These are phyloP conservation scores for Tricholoma matsutake DNA, from an alignment of 768 basidiomycete species.

Conservation along the genomic window DNA sequence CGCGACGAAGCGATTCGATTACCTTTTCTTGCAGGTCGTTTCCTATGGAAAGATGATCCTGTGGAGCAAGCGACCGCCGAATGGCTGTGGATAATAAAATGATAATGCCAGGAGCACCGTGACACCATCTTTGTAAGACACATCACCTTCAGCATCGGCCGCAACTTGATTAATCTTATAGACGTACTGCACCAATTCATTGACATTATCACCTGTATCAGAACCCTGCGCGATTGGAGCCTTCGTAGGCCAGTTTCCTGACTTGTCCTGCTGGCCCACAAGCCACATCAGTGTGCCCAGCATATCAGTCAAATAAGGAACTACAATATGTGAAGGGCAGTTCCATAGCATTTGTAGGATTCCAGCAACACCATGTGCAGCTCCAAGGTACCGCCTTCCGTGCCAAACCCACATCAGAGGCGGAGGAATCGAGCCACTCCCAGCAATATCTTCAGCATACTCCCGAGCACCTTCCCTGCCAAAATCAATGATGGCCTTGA, in stretches of 20 bases:
- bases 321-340: slow-evolving; percentile 36
- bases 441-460: slow-evolving; percentile 29
- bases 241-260: slow-evolving; percentile 54
- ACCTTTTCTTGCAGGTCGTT: slow-evolving; percentile 25
- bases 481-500: slow-evolving; percentile 44
- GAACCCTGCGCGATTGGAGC: slow-evolving; percentile 23
- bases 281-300: slow-evolving; percentile 48
- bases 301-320: slow-evolving; percentile 38
- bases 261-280: slow-evolving; percentile 38
- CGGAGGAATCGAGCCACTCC: slow-evolving; percentile 22
- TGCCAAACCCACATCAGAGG: slow-evolving; percentile 63
- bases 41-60: slow-evolving; percentile 16
- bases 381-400: slow-evolving; percentile 52
- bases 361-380: slow-evolving; percentile 61
- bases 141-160: neutral
- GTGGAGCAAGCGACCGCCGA: slow-evolving; percentile 20
- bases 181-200: slow-evolving; percentile 49
- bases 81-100: slow-evolving; percentile 45
- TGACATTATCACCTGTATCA: slow-evolving; percentile 24
- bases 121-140: slow-evolving; percentile 47
- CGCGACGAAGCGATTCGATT: slow-evolving; percentile 32
- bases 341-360: slow-evolving; percentile 50
- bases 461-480: slow-evolving; percentile 37
- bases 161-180: neutral
- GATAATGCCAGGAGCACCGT: slow-evolving; percentile 51